Evolutionary conservation across 345 rosid genomes (phyloP).

Genomic region (Dipteronia sinensis): DNA sequence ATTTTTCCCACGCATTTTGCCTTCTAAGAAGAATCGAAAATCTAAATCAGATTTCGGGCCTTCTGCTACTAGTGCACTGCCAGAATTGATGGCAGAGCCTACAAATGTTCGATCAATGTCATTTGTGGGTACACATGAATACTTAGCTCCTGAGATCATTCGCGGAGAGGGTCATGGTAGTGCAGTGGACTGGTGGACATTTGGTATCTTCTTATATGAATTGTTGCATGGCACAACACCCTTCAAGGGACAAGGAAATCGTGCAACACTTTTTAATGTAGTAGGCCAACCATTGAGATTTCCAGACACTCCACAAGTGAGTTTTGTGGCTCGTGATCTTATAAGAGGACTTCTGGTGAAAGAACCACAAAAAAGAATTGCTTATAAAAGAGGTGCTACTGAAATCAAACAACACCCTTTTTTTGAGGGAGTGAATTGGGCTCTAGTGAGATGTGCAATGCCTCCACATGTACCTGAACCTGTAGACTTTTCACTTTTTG

Average conservation of each 20-base stretch:
- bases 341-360: constrained; percentile 74
- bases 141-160: constrained; percentile 84
- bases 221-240: constrained; percentile 84
- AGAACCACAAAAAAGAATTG: constrained; percentile 82
- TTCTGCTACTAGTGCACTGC: constrained; percentile 62
- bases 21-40: constrained; percentile 74
- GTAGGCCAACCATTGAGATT: constrained; percentile 84
- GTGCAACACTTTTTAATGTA: constrained; percentile 84
- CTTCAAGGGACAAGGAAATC: constrained; percentile 86
- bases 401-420: constrained; percentile 91
- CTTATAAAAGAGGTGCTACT: constrained; percentile 86
- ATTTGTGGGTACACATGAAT: constrained; percentile 92
- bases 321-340: constrained; percentile 69
- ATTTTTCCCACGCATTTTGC: constrained; percentile 81
- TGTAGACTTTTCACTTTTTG: constrained; percentile 60
- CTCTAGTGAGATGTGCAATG: constrained; percentile 74
- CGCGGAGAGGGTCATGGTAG: constrained; percentile 98
- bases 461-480: constrained; percentile 90
- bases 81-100: constrained; percentile 94
- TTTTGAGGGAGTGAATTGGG: constrained; percentile 93
- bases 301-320: constrained; percentile 73
- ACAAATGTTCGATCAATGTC: constrained; percentile 91
- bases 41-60: constrained; percentile 82
- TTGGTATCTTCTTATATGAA: constrained; percentile 85
- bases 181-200: constrained; percentile 98